Conservation (phyloP, 768 basidiomycete genomes). For the Dacryopinax primogenitus region DNA sequence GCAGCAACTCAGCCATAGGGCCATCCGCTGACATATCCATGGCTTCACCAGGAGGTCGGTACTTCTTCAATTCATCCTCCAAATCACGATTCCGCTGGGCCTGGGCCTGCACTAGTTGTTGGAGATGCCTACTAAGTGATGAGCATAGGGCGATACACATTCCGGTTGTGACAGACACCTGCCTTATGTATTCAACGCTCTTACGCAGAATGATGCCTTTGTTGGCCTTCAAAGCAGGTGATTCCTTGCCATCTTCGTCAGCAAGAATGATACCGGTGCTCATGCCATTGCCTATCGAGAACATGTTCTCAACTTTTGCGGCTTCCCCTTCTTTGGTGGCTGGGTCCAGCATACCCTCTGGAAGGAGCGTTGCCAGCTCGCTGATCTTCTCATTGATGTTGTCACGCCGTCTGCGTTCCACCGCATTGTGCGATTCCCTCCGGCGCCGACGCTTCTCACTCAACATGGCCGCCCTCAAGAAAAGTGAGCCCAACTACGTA, state of each 20-base stretch:
- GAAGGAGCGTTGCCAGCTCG: constrained; percentile 78
- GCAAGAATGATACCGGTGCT: not conserved
- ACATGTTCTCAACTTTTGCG: constrained; percentile 6
- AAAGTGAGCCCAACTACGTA: not conserved
- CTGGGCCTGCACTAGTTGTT: constrained; percentile 72
- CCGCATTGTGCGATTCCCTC: constrained; percentile 82
- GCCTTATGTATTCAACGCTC: constrained; percentile 56
- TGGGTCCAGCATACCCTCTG: constrained; percentile 65
- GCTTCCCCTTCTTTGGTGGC: constrained; percentile 27
- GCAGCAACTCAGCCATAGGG: not conserved
- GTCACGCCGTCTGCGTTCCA: constrained; percentile 73
- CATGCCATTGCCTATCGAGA: constrained; percentile 12
- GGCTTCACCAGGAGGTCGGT: constrained; percentile 6
- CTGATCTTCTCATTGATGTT: constrained; percentile 94
- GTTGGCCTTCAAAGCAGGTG: constrained; percentile 61
- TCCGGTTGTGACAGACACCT: not conserved
- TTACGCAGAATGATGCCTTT: constrained; percentile 89
- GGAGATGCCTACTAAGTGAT: constrained; percentile 44
- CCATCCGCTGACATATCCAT: constrained; percentile 9
- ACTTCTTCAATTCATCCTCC: constrained; percentile 45
- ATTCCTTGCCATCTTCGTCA: constrained; percentile 17
- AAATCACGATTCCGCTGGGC: constrained; percentile 66
- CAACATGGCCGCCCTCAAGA: constrained; percentile 40
- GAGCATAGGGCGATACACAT: not conserved
- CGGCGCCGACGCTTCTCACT: constrained; percentile 71